These are phyloP conservation scores for Basipetospora chlamydospora DNA, from an alignment of 2,329 filamentous ascomycete species.

Conservation along the genomic window DNA sequence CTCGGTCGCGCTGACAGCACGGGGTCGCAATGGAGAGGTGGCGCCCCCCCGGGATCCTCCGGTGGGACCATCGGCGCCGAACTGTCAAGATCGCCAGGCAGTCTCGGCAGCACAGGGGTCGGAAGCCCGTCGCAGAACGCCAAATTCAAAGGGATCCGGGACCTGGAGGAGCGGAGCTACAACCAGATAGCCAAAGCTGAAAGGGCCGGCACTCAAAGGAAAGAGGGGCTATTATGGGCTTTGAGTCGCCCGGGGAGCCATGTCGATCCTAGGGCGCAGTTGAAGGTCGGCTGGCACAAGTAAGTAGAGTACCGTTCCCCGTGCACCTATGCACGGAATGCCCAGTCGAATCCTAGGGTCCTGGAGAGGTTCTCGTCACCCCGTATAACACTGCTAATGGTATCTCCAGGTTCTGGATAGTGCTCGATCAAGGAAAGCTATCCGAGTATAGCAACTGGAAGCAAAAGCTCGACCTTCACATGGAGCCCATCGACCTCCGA, in stretches of 20 bases:
- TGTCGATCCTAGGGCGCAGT: slow-evolving; percentile 70
- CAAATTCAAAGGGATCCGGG: slow-evolving; percentile 82
- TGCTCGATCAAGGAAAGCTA: slow-evolving; percentile 87
- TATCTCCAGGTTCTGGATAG: slow-evolving; percentile 83
- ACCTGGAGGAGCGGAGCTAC: slow-evolving; percentile 74
- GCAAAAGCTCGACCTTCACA: slow-evolving; percentile 87
- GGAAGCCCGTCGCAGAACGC: slow-evolving; percentile 36
- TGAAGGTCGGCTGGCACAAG: slow-evolving; percentile 99
- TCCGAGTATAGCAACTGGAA: slow-evolving; percentile 99
- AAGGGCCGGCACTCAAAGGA: slow-evolving; percentile 54
- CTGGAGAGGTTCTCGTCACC: no score
- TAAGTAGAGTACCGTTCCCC: slow-evolving; percentile 37
- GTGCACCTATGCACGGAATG: neutral
- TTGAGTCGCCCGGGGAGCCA: slow-evolving; percentile 85
- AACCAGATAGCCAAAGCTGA: slow-evolving; percentile 36
- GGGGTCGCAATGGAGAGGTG: slow-evolving; percentile 41
- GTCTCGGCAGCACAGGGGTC: slow-evolving; percentile 27
- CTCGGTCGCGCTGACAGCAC: slow-evolving; percentile 62
- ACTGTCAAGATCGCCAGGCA: slow-evolving; percentile 43
- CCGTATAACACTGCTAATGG: no score
- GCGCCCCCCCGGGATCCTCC: slow-evolving; percentile 30
- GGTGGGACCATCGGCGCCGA: slow-evolving; percentile 19
- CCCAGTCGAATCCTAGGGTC: neutral
- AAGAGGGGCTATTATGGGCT: slow-evolving; percentile 91
- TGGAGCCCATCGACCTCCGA: slow-evolving; percentile 92